phyloP scores from a whole-genome alignment of 2,329 filamentous ascomycete genomes.

The Colletotrichum chlorophyti region DNA sequence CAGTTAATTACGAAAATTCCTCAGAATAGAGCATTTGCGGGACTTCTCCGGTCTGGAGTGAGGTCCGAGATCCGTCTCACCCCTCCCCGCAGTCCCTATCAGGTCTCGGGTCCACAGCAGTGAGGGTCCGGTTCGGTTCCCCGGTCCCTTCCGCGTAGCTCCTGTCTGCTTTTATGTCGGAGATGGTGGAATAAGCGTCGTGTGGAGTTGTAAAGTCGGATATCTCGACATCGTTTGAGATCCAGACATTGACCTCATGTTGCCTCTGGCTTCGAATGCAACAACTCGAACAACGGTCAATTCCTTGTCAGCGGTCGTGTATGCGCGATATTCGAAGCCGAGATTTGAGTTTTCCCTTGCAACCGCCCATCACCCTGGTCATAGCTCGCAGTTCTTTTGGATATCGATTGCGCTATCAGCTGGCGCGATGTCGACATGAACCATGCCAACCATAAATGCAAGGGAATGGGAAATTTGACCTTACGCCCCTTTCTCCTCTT shows the following conservation, averaged over 20 bases:
- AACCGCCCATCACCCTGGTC: not conserved
- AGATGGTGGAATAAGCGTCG: too few relatives aligned
- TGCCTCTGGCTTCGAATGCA: too few relatives aligned
- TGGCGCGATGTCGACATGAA: slow-evolving; percentile 23
- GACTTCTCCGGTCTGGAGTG: too few relatives aligned
- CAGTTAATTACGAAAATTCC: too few relatives aligned
- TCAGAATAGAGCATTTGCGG: too few relatives aligned
- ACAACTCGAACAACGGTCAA: too few relatives aligned
- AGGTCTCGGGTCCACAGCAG: not conserved
- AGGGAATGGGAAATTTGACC: not conserved
- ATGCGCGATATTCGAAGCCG: not conserved
- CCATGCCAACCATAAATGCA: slow-evolving; percentile 4
- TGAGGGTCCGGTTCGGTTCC: slow-evolving; percentile 1
- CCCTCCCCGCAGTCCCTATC: not conserved
- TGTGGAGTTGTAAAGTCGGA: not conserved
- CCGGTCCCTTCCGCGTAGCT: not conserved
- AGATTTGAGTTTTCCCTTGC: not conserved
- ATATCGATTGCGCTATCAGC: slow-evolving; percentile 18
- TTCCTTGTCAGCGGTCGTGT: too few relatives aligned
- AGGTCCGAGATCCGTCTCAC: too few relatives aligned
- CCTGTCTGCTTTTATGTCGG: too few relatives aligned
- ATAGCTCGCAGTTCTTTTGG: not conserved
- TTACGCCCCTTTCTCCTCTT: not conserved
- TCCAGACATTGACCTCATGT: too few relatives aligned
- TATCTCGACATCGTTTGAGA: too few relatives aligned